Evolutionary conservation across 2,329 filamentous ascomycete species (phyloP).

Genomic region (Sporothrix dimorphospora): DNA sequence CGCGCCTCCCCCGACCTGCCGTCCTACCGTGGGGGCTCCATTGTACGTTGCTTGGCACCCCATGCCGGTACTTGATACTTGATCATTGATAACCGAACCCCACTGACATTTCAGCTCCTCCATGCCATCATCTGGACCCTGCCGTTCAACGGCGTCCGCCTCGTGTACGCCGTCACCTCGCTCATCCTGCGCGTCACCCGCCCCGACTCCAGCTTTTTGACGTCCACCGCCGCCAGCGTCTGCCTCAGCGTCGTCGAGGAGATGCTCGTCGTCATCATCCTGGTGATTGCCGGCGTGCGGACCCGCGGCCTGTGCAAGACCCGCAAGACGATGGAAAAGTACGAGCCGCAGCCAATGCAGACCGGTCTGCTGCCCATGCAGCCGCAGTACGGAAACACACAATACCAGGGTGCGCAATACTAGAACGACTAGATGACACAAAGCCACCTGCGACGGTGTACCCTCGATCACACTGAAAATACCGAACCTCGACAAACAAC

Average conservation of each 20-base stretch:
- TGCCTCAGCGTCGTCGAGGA: conserved; percentile 11
- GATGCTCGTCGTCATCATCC: neutral
- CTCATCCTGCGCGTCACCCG: neutral
- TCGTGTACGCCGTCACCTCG: neutral
- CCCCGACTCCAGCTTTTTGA: neutral
- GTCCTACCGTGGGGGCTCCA: neutral
- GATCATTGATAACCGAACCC: too few species aligned
- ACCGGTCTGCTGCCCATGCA: neutral
- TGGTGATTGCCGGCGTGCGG: neutral
- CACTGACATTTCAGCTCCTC: neutral
- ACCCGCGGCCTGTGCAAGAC: neutral
- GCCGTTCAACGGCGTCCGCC: conserved; percentile 1
- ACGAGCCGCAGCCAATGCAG: neutral
- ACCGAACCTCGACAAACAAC: too few species aligned
- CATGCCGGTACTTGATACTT: too few species aligned
- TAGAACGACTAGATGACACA: too few species aligned
- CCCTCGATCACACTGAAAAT: too few species aligned
- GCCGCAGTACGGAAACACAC: neutral
- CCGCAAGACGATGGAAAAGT: neutral
- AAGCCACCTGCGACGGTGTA: too few species aligned
- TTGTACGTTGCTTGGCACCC: neutral
- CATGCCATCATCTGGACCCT: neutral
- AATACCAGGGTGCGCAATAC: neutral
- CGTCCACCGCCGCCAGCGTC: neutral
- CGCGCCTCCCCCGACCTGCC: neutral